Evolutionary conservation across 257 asterid genomes (phyloP), one percentile per base, ranked within the genome.

Genomic region (Eucommia ulmoides): DNA sequence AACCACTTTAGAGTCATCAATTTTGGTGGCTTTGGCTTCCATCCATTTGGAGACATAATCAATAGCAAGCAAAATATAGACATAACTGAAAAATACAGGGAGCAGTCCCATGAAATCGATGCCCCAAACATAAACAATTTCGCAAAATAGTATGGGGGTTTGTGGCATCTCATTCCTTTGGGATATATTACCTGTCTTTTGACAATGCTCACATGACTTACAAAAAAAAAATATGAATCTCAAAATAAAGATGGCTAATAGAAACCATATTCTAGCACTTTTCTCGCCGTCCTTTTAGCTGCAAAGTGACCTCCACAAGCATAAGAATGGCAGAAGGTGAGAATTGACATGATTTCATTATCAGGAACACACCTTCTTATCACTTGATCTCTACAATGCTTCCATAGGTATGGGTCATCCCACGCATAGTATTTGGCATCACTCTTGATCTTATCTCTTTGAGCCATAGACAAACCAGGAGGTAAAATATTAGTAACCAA

Each of bases 251-350:
- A 7, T 42, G 9, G 10, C n/a, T 7, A 29, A 29, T 29, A 29
- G 12, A 29, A 29, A 5, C 48, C 48, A 42, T 18, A 8, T 4
- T 42, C 48, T 42, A 42, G n/a, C 9, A 17, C n/a, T 16, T 42
- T 42, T 16, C 3, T 11, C 6, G 48, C 7, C n/a, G 48, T 42
- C 19, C 48, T 42, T 42, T 42, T 42, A 11, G 19, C 11, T 7
- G 11, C 48, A 42, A 42, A 42, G 5, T 42, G 48, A 7, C 48
- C 48, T 4, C 48, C 48, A 42, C 48, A 29, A 29, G 38, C 38
- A 29, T 5, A 29, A 29, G 7, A 5, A 12, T 29, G 38, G 12
- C 38, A 29, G 12, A 5, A 42, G n/a, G 48, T 16, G n/a, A 42
- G 48, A 42, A 42, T 42, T 7, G 48, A 42, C 3, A 7, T 9